Base-by-base conservation (phyloP, 257 asterid species). In the Parsonsia alboflavescens region DNA sequence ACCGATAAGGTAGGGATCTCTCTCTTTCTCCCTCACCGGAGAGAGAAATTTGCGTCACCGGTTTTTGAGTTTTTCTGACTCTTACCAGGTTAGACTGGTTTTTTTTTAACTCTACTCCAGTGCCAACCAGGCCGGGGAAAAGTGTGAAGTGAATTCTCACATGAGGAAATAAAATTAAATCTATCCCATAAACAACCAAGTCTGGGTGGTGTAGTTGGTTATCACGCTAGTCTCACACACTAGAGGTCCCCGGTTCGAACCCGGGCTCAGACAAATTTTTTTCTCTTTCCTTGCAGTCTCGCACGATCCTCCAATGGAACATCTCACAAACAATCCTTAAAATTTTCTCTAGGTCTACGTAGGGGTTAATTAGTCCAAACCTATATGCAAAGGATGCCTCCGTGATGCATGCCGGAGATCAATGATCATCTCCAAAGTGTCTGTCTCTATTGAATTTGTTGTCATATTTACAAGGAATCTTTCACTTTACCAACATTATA, bases 211-310 rank as follows among this genome's bases (percentile, higher is more conserved):
- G 98, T 90, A 92, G 98, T 94, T 17, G 96, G 98, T 90, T 92
- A 92, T 92, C 99, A 95, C 96, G 96, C 96, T 95, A 90, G 98
- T 92, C 97, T 95, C 96, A 92, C 99, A 95, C 98, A 87, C 97
- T 89, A 95, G 96, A 90, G 96, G 97, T 92, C 97, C 98, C 98
- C 96, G 90, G 97, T 95, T 95, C 96, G 97, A 92, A 87, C 96
- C 99, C 96, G 96, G 97, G 93, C 96, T 94, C 89, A 94, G 96
- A 92, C 85, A 85, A 0, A 42, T 42, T 42, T 45, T 45, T 45
- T 45, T 6, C 1, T 45, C 2, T 46, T 9, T 46, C 9, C 9
- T 46, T 10, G 8, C n/a, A n/a, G n/a, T 33, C 39, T 33, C 39
- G 39, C 39, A 33, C 39, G 39, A 33, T 33, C 39, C 3, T 3